Evolutionary conservation across 75 land plant genomes (phyloP).

Genomic region (Pseudotsuga menziesii): DNA sequence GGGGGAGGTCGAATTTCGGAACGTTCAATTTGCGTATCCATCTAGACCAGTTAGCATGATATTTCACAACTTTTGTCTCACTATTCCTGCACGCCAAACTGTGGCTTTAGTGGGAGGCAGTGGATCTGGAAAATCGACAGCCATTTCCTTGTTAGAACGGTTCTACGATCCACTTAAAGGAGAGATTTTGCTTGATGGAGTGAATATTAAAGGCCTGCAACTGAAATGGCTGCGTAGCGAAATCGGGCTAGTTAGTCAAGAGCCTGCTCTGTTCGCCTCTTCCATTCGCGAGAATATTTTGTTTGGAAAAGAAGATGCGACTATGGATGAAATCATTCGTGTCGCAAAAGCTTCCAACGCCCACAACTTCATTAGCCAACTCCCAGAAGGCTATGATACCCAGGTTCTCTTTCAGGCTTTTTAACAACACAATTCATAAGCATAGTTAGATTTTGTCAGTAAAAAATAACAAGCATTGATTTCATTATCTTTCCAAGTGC

Average conservation of each 20-base stretch:
- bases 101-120: slow-evolving; percentile 63
- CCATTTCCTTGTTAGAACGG: slow-evolving; percentile 40
- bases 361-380: slow-evolving; percentile 50
- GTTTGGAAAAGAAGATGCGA: slow-evolving; percentile 47
- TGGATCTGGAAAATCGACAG: slow-evolving; percentile 60
- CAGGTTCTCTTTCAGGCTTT: slow-evolving; percentile 14
- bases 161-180: slow-evolving; percentile 55
- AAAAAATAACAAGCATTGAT: too few species aligned
- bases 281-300: slow-evolving; percentile 53
- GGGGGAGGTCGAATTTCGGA: slow-evolving; percentile 46
- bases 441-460: too few species aligned
- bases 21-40: slow-evolving; percentile 45
- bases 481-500: neutral
- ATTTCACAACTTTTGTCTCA: slow-evolving; percentile 32
- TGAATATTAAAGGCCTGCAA: slow-evolving; percentile 29
- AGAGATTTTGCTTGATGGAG: slow-evolving; percentile 46
- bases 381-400: slow-evolving; percentile 59
- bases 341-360: slow-evolving; percentile 61
- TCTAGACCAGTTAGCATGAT: slow-evolving; percentile 44
- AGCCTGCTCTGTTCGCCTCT: slow-evolving; percentile 63
- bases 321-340: slow-evolving; percentile 31
- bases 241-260: slow-evolving; percentile 67
- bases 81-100: slow-evolving; percentile 36
- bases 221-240: slow-evolving; percentile 50
- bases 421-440: too few species aligned